Percentiles rank a stretch among this genome's conserved stretches.
phyloP scores from a whole-genome alignment of 208 protist genomes.

The Leishmania mexicana region DNA sequence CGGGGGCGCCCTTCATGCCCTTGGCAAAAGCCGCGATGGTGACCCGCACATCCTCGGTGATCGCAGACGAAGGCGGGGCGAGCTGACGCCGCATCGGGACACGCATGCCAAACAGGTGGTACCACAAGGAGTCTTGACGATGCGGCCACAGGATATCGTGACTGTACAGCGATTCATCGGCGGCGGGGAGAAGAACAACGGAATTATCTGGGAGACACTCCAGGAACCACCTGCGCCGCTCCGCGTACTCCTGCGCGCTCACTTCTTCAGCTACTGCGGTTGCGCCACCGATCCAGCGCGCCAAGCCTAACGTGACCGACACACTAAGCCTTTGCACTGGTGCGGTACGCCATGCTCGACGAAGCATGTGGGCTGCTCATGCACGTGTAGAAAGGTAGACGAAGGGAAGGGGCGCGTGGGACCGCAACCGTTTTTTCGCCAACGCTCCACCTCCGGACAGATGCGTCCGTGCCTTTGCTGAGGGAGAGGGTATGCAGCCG shows the following conservation, averaged over 20 bases:
- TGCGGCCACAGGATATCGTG: slow-evolving; percentile 45
- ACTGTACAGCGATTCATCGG: slow-evolving; percentile 29
- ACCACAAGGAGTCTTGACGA: slow-evolving; percentile 51
- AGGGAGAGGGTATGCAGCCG: neutral
- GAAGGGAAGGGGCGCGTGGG: neutral
- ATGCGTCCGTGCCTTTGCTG: neutral
- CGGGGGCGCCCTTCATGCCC: neutral
- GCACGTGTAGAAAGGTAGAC: neutral
- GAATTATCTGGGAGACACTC: slow-evolving; percentile 35
- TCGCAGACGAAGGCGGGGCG: slow-evolving; percentile 13
- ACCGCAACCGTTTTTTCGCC: neutral
- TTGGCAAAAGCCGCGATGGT: slow-evolving; percentile 46
- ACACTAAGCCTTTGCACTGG: neutral
- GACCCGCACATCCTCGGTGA: slow-evolving; percentile 22
- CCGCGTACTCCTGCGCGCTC: slow-evolving; percentile 31
- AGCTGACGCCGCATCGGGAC: slow-evolving; percentile 32
- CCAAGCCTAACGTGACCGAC: neutral
- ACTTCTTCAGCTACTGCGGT: neutral
- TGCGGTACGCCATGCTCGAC: slow-evolving; percentile 5
- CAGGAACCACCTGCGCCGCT: slow-evolving; percentile 42
- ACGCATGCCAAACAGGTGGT: slow-evolving; percentile 54
- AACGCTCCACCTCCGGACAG: neutral
- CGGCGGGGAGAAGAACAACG: slow-evolving; percentile 45
- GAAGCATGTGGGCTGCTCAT: slow-evolving; percentile 10
- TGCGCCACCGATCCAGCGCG: neutral